phyloP scores from a whole-genome alignment of 495 filamentous ascomycete species.

The Patellaria atrata region DNA sequence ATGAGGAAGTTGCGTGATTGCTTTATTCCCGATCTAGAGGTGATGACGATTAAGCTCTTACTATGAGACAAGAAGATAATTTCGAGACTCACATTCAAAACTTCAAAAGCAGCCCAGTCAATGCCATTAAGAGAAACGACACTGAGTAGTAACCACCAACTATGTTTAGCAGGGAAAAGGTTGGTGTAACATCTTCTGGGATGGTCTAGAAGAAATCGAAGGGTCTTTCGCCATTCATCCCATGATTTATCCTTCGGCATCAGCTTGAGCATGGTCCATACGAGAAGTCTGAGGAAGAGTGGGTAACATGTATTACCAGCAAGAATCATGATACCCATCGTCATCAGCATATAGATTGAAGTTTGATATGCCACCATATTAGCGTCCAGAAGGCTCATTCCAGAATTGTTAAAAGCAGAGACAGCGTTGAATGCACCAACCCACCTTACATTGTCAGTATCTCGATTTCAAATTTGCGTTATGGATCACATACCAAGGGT shows the following conservation, averaged over 20 bases:
- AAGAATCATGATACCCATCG: slow-evolving; percentile 63
- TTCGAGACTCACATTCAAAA: slow-evolving; percentile 39
- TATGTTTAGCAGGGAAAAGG: slow-evolving; percentile 60
- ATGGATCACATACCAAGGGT: slow-evolving; percentile 37
- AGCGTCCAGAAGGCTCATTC: slow-evolving; percentile 69
- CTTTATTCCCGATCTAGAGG: slow-evolving; percentile 45
- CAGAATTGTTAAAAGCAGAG: slow-evolving; percentile 77
- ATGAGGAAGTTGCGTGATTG: slow-evolving; percentile 40
- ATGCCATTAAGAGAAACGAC: slow-evolving; percentile 63
- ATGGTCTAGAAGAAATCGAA: slow-evolving; percentile 69
- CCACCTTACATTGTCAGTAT: slow-evolving; percentile 31
- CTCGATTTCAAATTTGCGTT: slow-evolving; percentile 29
- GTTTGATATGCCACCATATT: slow-evolving; percentile 62
- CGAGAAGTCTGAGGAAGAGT: slow-evolving; percentile 59
- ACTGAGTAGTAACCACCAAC: slow-evolving; percentile 65
- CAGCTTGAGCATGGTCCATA: slow-evolving; percentile 46
- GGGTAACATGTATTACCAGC: slow-evolving; percentile 76
- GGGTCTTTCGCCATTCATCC: slow-evolving; percentile 42
- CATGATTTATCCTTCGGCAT: slow-evolving; percentile 32
- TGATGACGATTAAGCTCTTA: too few relatives aligned
- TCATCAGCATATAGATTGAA: slow-evolving; percentile 55
- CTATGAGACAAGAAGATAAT: background rate
- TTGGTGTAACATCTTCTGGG: slow-evolving; percentile 72
- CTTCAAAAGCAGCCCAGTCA: slow-evolving; percentile 69
- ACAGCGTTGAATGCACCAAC: slow-evolving; percentile 53